Conservation (phyloP, 2,329 filamentous ascomycete genomes). For the Scedosporium boydii region DNA sequence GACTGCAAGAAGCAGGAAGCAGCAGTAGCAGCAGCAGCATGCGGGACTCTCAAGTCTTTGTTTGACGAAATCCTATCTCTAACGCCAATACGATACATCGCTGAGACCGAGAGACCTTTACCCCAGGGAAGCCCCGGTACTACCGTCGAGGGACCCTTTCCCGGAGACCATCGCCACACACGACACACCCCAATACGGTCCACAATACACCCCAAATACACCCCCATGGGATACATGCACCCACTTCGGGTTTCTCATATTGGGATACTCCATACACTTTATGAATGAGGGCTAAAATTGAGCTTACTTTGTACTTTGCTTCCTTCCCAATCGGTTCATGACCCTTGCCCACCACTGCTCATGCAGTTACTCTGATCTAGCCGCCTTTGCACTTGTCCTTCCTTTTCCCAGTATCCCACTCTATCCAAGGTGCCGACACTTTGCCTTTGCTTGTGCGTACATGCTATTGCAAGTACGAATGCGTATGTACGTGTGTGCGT, state of each 20-base stretch:
- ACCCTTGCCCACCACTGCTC: background rate
- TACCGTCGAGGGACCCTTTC: background rate
- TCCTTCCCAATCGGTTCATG: background rate
- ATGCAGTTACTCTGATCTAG: background rate
- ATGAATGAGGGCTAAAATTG: background rate
- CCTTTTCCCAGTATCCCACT: background rate
- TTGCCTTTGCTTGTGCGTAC: background rate
- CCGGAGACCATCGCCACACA: background rate
- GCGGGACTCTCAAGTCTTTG: background rate
- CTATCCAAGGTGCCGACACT: background rate
- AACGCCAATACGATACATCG: slow-evolving; percentile 1
- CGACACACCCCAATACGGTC: background rate
- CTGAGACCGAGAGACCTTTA: slow-evolving; percentile 1
- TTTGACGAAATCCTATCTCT: background rate
- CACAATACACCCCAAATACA: background rate
- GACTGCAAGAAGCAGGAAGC: background rate
- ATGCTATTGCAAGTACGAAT: background rate
- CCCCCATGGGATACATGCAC: background rate
- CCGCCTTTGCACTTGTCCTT: background rate
- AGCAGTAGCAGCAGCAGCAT: background rate
- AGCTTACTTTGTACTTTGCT: background rate
- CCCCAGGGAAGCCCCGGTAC: background rate
- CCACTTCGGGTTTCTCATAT: background rate
- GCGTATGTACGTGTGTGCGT: background rate
- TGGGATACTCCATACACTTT: background rate